Evolutionary conservation across 2,329 filamentous ascomycete genomes (phyloP).

Genomic region (Penicillium crustosum): DNA sequence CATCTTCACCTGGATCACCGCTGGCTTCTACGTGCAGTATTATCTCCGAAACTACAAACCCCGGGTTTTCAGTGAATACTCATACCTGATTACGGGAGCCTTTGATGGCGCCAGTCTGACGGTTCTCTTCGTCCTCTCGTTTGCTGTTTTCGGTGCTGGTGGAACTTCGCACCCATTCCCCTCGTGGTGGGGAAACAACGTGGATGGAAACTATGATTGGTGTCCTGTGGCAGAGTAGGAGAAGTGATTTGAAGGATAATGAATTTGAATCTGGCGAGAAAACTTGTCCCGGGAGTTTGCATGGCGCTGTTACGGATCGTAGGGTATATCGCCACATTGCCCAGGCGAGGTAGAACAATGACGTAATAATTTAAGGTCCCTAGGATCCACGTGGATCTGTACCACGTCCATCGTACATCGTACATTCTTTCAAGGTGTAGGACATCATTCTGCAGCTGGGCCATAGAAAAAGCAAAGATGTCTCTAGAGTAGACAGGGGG

Average conservation of each 20-base stretch:
- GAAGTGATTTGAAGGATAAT: not conserved
- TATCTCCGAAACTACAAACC: slow-evolving; percentile 56
- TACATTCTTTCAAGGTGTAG: not conserved
- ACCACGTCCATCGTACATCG: not conserved
- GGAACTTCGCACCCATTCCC: slow-evolving; percentile 49
- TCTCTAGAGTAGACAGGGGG: too few species aligned
- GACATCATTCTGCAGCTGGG: too few species aligned
- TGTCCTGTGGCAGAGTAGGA: slow-evolving; percentile 43
- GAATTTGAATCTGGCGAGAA: too few species aligned
- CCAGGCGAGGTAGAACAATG: not conserved
- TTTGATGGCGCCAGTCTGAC: slow-evolving; percentile 54
- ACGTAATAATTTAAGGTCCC: not conserved
- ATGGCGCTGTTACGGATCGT: not conserved
- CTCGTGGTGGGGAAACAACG: slow-evolving; percentile 57
- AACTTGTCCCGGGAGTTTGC: not conserved
- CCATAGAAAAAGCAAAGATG: too few species aligned
- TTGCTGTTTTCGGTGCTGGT: slow-evolving; percentile 57
- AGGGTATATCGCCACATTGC: not conserved
- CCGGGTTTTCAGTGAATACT: slow-evolving; percentile 55
- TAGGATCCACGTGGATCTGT: not conserved
- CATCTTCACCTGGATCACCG: slow-evolving; percentile 45
- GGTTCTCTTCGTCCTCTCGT: slow-evolving; percentile 55
- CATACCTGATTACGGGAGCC: slow-evolving; percentile 55
- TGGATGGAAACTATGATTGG: slow-evolving; percentile 50
- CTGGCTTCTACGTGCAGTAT: slow-evolving; percentile 53